Percentiles rank a stretch among this genome's conserved stretches.
These are phyloP conservation scores for Petunia hybrid DNA, from an alignment of 305 asterid species.

Conservation along the genomic window DNA sequence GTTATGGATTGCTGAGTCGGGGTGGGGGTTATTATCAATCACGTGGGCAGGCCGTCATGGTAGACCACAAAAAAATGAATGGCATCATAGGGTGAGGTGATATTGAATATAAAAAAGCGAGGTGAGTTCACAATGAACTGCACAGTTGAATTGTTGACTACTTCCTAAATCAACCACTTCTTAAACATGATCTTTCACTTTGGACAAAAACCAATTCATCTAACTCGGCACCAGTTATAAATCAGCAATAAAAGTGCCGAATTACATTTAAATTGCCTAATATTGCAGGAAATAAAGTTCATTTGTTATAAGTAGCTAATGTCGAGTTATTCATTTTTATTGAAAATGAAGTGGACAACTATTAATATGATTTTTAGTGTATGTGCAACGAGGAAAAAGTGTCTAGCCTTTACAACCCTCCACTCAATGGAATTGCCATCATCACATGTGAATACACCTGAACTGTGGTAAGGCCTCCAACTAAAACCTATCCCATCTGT, in stretches of 20 bases:
- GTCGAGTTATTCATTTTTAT: no score
- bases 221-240: no score
- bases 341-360: no score
- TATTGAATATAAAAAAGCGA: slow-evolving; percentile 68
- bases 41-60: slow-evolving; percentile 4
- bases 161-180: slow-evolving; percentile 53
- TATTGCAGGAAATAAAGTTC: no score
- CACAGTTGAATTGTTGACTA: slow-evolving; percentile 48
- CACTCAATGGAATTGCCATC: neutral
- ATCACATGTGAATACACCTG: neutral
- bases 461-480: no score
- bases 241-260: no score
- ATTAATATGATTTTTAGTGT: no score
- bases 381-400: neutral
- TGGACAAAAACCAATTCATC: slow-evolving; percentile 20
- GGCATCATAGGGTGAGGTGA: slow-evolving; percentile 33
- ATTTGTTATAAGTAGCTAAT: no score
- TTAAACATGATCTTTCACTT: neutral
- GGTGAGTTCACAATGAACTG: neutral
- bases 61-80: slow-evolving; percentile 3
- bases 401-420: neutral
- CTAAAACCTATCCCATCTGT: no score
- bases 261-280: no score
- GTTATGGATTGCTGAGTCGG: neutral
- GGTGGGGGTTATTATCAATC: neutral